Percentiles rank a stretch among this genome's conserved stretches.
Evolutionary conservation across 2,329 filamentous ascomycete species (phyloP).

Genomic region (Arthrinium phaeospermum): DNA sequence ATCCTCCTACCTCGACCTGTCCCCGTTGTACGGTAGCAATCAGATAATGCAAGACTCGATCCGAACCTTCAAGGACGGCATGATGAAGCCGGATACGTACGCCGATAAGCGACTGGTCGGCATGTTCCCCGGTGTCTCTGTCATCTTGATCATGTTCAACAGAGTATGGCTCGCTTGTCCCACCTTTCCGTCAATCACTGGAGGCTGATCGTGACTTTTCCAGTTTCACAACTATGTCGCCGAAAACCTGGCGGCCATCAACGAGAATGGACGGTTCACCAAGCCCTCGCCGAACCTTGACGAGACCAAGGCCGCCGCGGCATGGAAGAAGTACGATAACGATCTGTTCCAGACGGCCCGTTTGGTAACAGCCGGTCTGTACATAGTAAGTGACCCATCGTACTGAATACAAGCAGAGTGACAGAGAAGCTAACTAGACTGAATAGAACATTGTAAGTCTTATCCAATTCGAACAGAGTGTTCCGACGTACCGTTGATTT

Average conservation of each 20-base stretch:
- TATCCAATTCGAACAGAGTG: not conserved
- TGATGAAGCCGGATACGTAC: constrained; percentile 75
- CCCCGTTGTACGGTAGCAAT: constrained; percentile 74
- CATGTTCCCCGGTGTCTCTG: constrained; percentile 74
- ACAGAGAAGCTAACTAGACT: not conserved
- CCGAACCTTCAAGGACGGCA: constrained; percentile 73
- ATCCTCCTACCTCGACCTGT: constrained; percentile 74
- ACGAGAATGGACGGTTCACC: constrained; percentile 81
- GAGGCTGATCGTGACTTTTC: constrained; percentile 37
- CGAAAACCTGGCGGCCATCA: constrained; percentile 78
- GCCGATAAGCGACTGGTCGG: constrained; percentile 73
- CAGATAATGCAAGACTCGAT: constrained; percentile 70
- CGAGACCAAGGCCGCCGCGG: constrained; percentile 47
- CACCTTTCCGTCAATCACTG: not conserved
- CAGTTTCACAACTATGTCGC: constrained; percentile 89
- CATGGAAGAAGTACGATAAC: constrained; percentile 74
- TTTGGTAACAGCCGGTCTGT: constrained; percentile 75
- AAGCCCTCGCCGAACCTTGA: constrained; percentile 57
- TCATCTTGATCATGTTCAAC: constrained; percentile 74
- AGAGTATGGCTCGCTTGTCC: not conserved
- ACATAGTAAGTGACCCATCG: constrained; percentile 80
- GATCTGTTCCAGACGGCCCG: constrained; percentile 81
- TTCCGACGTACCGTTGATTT: not conserved
- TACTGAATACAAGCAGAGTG: constrained; percentile 40
- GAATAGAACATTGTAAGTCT: constrained; percentile 13